Evolutionary conservation across 2,329 filamentous ascomycete genomes (phyloP).

Genomic region (Cladophialophora exuberans): DNA sequence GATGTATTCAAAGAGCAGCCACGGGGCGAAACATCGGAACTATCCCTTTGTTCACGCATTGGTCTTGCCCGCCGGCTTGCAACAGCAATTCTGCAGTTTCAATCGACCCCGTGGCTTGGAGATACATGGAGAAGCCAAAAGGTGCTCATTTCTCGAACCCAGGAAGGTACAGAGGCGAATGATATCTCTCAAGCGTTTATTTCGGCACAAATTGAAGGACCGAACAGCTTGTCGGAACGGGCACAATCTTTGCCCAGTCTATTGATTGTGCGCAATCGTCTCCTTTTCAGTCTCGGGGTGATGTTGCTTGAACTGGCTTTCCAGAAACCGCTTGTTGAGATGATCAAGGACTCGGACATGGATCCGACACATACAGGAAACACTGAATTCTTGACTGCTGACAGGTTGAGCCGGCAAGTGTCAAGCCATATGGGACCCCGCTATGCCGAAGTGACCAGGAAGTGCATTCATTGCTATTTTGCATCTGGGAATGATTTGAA

Average conservation of each 20-base stretch:
- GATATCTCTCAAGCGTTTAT: background rate
- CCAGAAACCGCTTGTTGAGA: slow-evolving; percentile 13
- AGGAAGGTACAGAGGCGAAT: background rate
- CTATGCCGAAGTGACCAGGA: slow-evolving; percentile 27
- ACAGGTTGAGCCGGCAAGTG: slow-evolving; percentile 4
- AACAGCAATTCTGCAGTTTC: slow-evolving; percentile 30
- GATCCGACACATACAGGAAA: background rate
- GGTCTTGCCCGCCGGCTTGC: slow-evolving; percentile 25
- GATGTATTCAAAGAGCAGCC: background rate
- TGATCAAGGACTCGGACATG: slow-evolving; percentile 10
- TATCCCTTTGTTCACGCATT: background rate
- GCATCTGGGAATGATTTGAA: slow-evolving; percentile 26
- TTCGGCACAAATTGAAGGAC: background rate
- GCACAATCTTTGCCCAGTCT: background rate
- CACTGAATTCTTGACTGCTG: slow-evolving; percentile 25
- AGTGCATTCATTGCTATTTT: slow-evolving; percentile 31
- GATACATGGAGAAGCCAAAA: slow-evolving; percentile 26
- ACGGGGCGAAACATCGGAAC: background rate
- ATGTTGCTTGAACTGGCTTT: slow-evolving; percentile 32
- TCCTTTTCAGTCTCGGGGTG: slow-evolving; percentile 30
- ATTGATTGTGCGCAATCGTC: slow-evolving; percentile 21
- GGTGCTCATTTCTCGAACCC: slow-evolving; percentile 12
- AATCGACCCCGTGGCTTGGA: slow-evolving; percentile 29
- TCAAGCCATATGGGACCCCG: slow-evolving; percentile 17
- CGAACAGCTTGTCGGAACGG: background rate